Percentiles rank a stretch among this genome's conserved stretches.
Evolutionary conservation across 2,329 filamentous ascomycete species (phyloP).

Genomic region (Aspergillus bombycis): DNA sequence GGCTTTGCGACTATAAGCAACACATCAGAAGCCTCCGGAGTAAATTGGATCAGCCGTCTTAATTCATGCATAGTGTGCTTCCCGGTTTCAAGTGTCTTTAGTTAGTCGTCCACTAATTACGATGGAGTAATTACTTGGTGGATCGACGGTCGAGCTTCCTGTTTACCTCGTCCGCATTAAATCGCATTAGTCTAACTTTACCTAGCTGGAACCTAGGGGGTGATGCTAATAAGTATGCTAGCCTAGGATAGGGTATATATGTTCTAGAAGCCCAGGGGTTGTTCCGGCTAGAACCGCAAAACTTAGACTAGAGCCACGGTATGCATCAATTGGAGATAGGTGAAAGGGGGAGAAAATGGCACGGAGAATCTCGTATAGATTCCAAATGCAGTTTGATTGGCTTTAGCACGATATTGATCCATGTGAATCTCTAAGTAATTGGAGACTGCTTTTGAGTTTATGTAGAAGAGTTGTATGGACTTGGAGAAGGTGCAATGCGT

Average conservation of each 20-base stretch:
- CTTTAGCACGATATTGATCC: background rate
- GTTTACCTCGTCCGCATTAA: too few species aligned
- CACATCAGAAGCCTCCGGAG: too few species aligned
- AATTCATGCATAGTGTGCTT: background rate
- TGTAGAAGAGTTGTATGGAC: background rate
- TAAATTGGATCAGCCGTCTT: background rate
- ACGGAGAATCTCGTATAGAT: background rate
- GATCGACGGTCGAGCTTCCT: background rate
- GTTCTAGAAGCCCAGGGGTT: background rate
- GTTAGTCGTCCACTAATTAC: background rate
- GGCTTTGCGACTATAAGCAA: background rate
- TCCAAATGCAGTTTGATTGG: background rate
- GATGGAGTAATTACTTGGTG: background rate
- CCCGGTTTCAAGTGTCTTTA: background rate
- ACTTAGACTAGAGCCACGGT: background rate
- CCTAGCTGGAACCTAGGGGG: too few species aligned
- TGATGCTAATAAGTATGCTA: too few species aligned
- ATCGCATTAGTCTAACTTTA: too few species aligned
- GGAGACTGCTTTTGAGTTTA: background rate
- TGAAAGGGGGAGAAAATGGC: background rate
- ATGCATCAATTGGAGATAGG: background rate
- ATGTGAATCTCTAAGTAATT: background rate
- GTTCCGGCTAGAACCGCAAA: background rate
- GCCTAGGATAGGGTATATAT: too few species aligned
- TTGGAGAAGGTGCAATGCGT: background rate